Conservation (phyloP, 805 yeast genomes). For the Ogataea allantospora region DNA sequence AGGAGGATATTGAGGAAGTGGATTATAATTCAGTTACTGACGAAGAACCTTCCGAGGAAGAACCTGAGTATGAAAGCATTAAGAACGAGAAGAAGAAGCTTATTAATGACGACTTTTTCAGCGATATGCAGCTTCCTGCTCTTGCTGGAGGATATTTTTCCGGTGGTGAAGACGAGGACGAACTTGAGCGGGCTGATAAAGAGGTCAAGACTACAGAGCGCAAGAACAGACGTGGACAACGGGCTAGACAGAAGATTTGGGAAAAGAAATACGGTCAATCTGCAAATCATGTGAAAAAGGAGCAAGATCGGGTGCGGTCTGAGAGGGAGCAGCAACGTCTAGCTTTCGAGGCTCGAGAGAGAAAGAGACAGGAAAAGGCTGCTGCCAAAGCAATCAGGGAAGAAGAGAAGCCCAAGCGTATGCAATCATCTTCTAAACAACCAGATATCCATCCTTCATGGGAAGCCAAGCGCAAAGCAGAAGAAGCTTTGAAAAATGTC, state of each 20-base stretch:
- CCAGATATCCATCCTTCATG: constrained; percentile 89
- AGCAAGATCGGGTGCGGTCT: constrained; percentile 50
- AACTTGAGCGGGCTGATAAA: constrained; percentile 37
- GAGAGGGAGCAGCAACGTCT: constrained; percentile 58
- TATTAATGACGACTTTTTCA: constrained; percentile 44
- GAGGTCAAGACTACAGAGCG: constrained; percentile 55
- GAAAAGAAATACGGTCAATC: constrained; percentile 79
- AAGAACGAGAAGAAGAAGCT: constrained; percentile 41
- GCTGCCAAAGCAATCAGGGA: constrained; percentile 19
- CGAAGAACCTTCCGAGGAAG: constrained; percentile 46
- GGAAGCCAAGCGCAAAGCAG: constrained; percentile 82
- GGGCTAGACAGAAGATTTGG: constrained; percentile 97
- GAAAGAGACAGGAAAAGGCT: constrained; percentile 46
- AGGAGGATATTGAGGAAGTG: constrained; percentile 28
- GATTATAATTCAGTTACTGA: constrained; percentile 65
- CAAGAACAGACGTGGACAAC: constrained; percentile 93
- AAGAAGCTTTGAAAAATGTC: constrained; percentile 60
- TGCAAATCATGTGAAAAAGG: constrained; percentile 81
- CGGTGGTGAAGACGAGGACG: constrained; percentile 70
- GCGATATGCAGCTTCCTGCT: constrained; percentile 53
- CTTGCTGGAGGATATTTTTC: constrained; percentile 80
- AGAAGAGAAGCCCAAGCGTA: constrained; percentile 3
- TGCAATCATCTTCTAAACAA: neutral
- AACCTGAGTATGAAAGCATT: constrained; percentile 46
- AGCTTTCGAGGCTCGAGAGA: constrained; percentile 72